Evolutionary conservation across 73 alveolate species (phyloP).

Genomic region (Symbiodinium pilosum): DNA sequence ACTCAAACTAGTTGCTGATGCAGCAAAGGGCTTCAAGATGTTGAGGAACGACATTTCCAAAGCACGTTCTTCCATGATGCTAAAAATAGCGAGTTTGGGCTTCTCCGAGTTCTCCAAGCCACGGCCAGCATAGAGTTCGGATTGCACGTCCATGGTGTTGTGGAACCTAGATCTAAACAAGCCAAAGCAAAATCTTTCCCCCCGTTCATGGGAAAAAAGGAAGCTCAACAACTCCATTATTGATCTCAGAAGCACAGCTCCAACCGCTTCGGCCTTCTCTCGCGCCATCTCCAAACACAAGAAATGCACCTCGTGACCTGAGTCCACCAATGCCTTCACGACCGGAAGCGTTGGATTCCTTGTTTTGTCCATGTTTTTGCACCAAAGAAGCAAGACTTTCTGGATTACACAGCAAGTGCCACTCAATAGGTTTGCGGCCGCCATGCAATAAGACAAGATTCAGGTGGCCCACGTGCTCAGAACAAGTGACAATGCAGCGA

Average conservation of each 20-base stretch:
- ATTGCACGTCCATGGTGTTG: constrained; percentile 76
- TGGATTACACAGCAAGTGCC: too few species aligned
- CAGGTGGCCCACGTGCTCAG: constrained; percentile 86
- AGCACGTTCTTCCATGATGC: constrained; percentile 46
- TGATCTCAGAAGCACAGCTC: too few species aligned
- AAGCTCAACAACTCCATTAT: too few species aligned
- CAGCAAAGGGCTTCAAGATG: constrained; percentile 15
- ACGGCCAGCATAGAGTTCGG: constrained; percentile 63
- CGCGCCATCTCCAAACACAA: constrained; percentile 81
- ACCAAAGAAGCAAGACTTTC: too few species aligned
- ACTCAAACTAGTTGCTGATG: too few species aligned
- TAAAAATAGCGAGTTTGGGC: constrained; percentile 48
- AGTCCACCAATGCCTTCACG: constrained; percentile 67
- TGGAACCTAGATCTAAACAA: too few species aligned
- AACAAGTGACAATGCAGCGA: constrained; percentile 49
- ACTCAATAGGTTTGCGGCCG: too few species aligned
- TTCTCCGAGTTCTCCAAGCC: constrained; percentile 41
- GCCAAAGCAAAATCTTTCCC: too few species aligned
- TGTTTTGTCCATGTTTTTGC: too few species aligned
- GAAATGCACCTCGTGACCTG: constrained; percentile 76
- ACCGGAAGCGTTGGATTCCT: constrained; percentile 69
- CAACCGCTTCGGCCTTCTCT: constrained; percentile 9
- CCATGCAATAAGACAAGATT: too few species aligned
- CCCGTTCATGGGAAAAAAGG: too few species aligned
- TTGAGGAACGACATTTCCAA: constrained; percentile 72